Evolutionary conservation across 768 basidiomycete genomes (phyloP).

Genomic region (Lactarius quietus): DNA sequence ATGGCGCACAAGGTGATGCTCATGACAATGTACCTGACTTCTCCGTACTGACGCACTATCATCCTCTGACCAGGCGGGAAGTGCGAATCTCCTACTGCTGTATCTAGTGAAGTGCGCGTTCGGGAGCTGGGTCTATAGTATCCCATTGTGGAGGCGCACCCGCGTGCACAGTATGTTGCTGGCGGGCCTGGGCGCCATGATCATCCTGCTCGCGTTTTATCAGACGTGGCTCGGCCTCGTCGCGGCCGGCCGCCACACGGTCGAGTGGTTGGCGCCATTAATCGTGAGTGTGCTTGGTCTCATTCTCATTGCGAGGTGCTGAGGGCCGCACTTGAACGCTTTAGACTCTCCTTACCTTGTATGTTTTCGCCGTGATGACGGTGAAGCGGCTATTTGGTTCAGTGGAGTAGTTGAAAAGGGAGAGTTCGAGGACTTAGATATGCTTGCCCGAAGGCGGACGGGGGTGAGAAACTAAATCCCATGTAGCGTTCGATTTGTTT

Average conservation of each 20-base stretch:
- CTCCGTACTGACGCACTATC: neutral
- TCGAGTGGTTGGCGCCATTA: slow-evolving; percentile 2
- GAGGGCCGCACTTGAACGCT: neutral
- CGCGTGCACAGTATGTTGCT: slow-evolving; percentile 1
- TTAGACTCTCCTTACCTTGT: slow-evolving; percentile 4
- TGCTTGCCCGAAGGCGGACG: no score
- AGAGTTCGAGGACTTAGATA: neutral
- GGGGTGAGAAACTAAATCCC: neutral
- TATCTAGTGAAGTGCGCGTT: slow-evolving; percentile 11
- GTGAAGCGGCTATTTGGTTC: slow-evolving; percentile 8
- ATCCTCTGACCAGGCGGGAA: slow-evolving; percentile 2
- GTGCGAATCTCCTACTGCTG: neutral
- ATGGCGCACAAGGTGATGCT: slow-evolving; percentile 4
- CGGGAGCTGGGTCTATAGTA: slow-evolving; percentile 7
- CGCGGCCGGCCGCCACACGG: neutral
- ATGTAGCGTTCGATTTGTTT: no score
- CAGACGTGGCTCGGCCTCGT: slow-evolving; percentile 15
- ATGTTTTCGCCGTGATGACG: slow-evolving; percentile 5
- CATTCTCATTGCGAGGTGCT: neutral
- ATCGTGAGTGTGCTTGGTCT: slow-evolving; percentile 5
- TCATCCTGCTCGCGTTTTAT: slow-evolving; percentile 12
- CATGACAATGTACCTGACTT: neutral
- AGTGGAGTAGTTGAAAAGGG: neutral
- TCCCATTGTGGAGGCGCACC: neutral
- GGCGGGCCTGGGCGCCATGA: neutral